These are phyloP conservation scores for Pilaira anomala DNA, from an alignment of 192 early-diverging fungal species.

Conservation along the genomic window DNA sequence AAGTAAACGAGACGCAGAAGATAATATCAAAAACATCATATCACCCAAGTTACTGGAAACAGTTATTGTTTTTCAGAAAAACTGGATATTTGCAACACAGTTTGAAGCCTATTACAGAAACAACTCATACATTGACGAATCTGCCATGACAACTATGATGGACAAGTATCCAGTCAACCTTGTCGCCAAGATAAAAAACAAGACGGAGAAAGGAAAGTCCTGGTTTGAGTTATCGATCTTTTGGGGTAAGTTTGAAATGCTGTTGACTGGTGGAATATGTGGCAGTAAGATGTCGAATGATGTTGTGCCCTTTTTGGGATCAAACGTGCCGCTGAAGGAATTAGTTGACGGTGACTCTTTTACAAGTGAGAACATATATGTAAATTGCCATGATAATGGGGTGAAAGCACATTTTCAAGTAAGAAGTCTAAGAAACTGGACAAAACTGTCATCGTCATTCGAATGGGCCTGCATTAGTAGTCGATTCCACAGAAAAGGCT, in stretches of 20 bases:
- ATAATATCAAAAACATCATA: not conserved
- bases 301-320: not conserved
- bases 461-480: not conserved
- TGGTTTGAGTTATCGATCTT: not conserved
- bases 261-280: not conserved
- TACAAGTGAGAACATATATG: not conserved
- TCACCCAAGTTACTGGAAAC: not conserved
- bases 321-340: not conserved
- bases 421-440: not conserved
- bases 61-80: not conserved
- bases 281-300: not conserved
- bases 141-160: not conserved
- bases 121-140: not conserved
- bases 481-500: not conserved
- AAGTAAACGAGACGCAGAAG: not conserved
- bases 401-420: not conserved
- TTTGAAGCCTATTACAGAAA: slow-evolving; percentile 1
- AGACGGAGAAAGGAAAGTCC: not conserved
- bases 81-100: not conserved
- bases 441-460: not conserved
- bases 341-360: not conserved
- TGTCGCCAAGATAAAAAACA: not conserved
- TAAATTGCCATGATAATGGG: not conserved
- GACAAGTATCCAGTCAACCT: not conserved
- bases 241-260: not conserved